Conservation (phyloP, 805 yeast species). For the Zygosaccharomyces bailii region DNA sequence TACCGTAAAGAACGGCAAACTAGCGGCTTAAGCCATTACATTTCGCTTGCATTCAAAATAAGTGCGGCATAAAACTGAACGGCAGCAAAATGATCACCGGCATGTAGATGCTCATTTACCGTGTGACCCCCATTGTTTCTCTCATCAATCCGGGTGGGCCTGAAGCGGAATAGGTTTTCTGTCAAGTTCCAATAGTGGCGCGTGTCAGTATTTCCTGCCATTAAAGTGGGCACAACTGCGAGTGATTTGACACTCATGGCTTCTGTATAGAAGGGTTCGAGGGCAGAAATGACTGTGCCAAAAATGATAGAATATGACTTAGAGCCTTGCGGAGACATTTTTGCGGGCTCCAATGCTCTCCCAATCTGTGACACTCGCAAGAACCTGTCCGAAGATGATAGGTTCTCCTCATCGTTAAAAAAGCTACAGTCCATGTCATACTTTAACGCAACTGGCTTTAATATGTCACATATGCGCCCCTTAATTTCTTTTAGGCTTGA, state of each 20-base stretch:
- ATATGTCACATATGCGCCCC: constrained; percentile 1
- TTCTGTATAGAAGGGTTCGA: constrained; percentile 1
- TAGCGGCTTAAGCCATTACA: neutral
- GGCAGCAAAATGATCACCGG: constrained; percentile 10
- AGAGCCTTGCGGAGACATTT: constrained; percentile 5
- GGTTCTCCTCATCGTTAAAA: constrained; percentile 1
- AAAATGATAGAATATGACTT: constrained; percentile 6
- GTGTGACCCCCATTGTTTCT: constrained; percentile 12
- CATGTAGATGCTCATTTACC: constrained; percentile 12
- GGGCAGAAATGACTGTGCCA: constrained; percentile 4
- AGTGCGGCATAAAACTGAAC: constrained; percentile 11
- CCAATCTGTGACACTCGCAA: constrained; percentile 9
- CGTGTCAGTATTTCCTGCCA: constrained; percentile 66
- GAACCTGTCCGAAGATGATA: constrained; percentile 2
- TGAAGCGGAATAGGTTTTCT: constrained; percentile 49
- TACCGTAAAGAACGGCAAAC: too few relatives aligned
- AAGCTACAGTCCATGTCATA: constrained; percentile 2
- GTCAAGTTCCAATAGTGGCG: constrained; percentile 56
- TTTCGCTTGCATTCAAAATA: constrained; percentile 9
- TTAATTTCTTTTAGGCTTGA: constrained; percentile 6
- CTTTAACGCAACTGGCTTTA: constrained; percentile 4
- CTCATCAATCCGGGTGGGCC: constrained; percentile 10
- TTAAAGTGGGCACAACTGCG: constrained; percentile 48
- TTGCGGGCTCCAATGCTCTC: constrained; percentile 6
- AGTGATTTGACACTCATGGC: constrained; percentile 3